Conservation (phyloP, 768 basidiomycete genomes). For the Xerocomellus intermedius region DNA sequence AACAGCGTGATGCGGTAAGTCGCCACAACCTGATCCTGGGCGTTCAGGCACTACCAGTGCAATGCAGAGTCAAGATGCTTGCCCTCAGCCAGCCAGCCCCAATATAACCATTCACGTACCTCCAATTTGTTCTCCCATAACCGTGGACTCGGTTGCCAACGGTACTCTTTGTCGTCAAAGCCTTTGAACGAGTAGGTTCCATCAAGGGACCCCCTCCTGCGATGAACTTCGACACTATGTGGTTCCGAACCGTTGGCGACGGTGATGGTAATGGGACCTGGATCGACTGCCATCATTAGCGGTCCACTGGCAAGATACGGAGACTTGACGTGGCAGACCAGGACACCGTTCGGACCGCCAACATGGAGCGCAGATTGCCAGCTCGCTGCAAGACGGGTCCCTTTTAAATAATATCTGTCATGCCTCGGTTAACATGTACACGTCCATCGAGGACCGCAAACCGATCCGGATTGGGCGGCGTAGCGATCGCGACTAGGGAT, state of each 20-base stretch:
- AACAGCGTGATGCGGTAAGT: constrained; percentile 31
- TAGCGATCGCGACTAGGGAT: too few species aligned
- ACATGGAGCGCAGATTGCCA: constrained; percentile 27
- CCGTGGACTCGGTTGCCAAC: constrained; percentile 20
- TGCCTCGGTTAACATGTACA: background rate
- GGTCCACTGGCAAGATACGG: constrained; percentile 32
- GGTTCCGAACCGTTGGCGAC: constrained; percentile 8
- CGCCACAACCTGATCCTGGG: constrained; percentile 24
- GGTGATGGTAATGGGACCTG: constrained; percentile 19
- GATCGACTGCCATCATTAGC: constrained; percentile 8
- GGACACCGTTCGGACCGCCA: constrained; percentile 17
- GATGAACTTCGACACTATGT: constrained; percentile 11
- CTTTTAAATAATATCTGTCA: constrained; percentile 27
- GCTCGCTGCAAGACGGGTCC: constrained; percentile 10
- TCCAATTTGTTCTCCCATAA: constrained; percentile 17
- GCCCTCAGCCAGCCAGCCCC: background rate
- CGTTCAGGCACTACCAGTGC: constrained; percentile 22
- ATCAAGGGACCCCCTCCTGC: background rate
- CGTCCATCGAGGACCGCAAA: background rate
- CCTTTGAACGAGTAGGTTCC: constrained; percentile 23
- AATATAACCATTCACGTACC: constrained; percentile 14
- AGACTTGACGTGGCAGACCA: constrained; percentile 27
- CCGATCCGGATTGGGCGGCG: background rate
- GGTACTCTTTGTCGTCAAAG: constrained; percentile 23
- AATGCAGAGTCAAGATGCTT: background rate